phyloP scores from a whole-genome alignment of 441 rosid species.

The Theobroma grandiflorum region DNA sequence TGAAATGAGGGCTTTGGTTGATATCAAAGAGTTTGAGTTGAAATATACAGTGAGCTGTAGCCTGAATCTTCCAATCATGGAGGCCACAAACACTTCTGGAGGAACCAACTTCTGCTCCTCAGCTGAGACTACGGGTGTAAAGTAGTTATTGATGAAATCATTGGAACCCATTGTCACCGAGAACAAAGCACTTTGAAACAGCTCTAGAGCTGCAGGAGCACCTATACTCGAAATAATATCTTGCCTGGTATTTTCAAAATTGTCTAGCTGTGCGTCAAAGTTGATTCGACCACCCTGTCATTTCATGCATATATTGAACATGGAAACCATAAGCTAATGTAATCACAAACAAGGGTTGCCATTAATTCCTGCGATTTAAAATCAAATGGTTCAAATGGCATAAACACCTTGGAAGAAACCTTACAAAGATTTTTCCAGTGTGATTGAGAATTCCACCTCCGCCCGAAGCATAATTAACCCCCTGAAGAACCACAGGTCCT shows the following conservation, averaged over 20 bases:
- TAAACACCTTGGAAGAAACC: constrained; percentile 31
- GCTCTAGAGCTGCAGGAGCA: constrained; percentile 43
- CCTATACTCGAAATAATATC: constrained; percentile 64
- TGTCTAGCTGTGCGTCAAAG: constrained; percentile 74
- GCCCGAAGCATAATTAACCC: constrained; percentile 86
- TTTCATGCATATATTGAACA: not conserved
- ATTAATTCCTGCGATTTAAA: not conserved
- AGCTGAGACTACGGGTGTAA: constrained; percentile 56
- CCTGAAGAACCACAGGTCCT: constrained; percentile 54
- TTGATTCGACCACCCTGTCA: constrained; percentile 68
- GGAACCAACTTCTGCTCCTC: constrained; percentile 42
- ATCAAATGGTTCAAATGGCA: not conserved
- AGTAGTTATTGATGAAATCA: constrained; percentile 76
- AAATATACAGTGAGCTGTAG: constrained; percentile 58
- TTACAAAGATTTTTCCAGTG: constrained; percentile 75
- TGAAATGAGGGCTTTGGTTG: not conserved
- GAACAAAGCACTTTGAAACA: constrained; percentile 52
- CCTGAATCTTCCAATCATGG: constrained; percentile 58
- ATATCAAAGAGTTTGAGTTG: not conserved
- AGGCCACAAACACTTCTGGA: constrained; percentile 53
- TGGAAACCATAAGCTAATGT: not conserved
- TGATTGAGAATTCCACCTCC: constrained; percentile 78
- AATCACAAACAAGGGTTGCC: not conserved
- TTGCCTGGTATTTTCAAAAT: constrained; percentile 69
- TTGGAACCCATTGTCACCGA: constrained; percentile 75